These are phyloP conservation scores for Camellia japonica DNA, from an alignment of 148 eudicot genomes.

Conservation along the genomic window DNA sequence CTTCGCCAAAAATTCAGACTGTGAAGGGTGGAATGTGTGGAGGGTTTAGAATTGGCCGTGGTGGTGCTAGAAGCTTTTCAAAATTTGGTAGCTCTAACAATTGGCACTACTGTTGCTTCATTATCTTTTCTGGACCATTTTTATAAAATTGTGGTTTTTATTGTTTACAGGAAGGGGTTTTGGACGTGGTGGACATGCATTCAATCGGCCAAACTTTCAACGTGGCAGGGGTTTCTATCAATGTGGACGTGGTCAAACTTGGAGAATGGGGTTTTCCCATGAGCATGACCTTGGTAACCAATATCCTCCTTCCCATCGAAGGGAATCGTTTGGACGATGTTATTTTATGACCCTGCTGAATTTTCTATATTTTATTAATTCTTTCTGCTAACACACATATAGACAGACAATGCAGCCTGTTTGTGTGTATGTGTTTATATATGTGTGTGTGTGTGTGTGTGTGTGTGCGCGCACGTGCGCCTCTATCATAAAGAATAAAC, in stretches of 20 bases:
- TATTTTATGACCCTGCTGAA: not conserved
- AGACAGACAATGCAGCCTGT: not conserved
- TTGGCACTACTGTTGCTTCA: constrained; percentile 2
- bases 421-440: not conserved
- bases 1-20: constrained; percentile 79
- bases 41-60: constrained; percentile 70
- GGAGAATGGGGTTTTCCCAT: constrained; percentile 33
- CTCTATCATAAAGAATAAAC: not conserved
- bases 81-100: constrained; percentile 15
- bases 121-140: not conserved
- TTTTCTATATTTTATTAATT: not conserved
- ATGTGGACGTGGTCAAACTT: constrained; percentile 49
- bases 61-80: constrained; percentile 33
- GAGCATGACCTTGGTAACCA: constrained; percentile 46
- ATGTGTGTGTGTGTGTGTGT: not conserved
- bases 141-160: constrained; percentile 4
- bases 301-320: constrained; percentile 48
- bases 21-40: constrained; percentile 89
- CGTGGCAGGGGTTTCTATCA: constrained; percentile 48
- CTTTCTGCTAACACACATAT: not conserved
- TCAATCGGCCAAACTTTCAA: constrained; percentile 45
- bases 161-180: constrained; percentile 54
- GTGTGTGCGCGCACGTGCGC: not conserved
- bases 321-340: constrained; percentile 43
- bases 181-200: constrained; percentile 43